Evolutionary conservation across 345 rosid genomes (phyloP).

Genomic region (Triadica sebifera): DNA sequence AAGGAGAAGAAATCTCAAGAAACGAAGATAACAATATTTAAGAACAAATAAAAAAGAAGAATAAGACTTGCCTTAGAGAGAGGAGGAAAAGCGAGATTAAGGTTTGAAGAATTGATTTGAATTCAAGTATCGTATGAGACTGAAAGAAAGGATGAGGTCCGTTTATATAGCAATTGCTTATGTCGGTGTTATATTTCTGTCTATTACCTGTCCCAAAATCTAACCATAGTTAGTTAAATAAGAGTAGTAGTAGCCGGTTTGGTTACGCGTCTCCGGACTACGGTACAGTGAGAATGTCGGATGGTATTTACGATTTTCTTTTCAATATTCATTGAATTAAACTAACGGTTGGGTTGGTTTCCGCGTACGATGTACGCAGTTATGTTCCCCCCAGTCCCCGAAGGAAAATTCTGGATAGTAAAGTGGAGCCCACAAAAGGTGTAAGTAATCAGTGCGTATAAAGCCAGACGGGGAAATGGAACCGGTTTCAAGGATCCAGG

Average conservation of each 20-base stretch:
- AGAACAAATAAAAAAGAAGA: not conserved
- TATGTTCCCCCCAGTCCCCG: not conserved
- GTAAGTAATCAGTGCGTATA: not conserved
- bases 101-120: not conserved
- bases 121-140: not conserved
- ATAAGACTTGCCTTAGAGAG: not conserved
- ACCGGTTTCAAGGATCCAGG: too few species aligned
- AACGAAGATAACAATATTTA: not conserved
- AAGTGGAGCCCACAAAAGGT: not conserved
- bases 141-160: not conserved
- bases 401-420: not conserved
- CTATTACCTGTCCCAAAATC: not conserved
- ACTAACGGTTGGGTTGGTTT: too few species aligned
- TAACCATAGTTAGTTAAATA: not conserved
- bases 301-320: not conserved
- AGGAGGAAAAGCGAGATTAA: not conserved
- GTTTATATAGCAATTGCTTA: not conserved
- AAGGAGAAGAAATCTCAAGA: not conserved
- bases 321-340: too few species aligned
- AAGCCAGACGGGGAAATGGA: too few species aligned
- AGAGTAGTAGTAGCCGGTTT: too few species aligned
- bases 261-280: not conserved
- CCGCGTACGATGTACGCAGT: not conserved
- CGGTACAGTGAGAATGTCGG: not conserved
- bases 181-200: not conserved